Percentiles rank a stretch among this genome's conserved stretches.
Evolutionary conservation across 441 rosid species (phyloP).

Genomic region (Pelargonium fulgidum): DNA sequence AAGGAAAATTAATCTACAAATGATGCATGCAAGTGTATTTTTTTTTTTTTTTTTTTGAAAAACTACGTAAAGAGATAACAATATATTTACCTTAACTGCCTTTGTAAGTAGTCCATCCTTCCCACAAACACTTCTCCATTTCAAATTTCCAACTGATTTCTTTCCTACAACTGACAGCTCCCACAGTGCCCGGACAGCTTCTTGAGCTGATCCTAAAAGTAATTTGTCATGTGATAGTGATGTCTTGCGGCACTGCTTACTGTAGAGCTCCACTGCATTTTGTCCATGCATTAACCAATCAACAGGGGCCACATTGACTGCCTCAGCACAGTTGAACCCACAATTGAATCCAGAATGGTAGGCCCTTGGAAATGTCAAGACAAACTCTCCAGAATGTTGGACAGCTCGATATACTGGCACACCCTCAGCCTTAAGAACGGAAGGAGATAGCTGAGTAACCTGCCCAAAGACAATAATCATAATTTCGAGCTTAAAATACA

Average conservation of each 20-base stretch:
- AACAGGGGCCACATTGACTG: constrained; percentile 62
- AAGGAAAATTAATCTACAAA: background rate
- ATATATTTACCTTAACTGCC: constrained; percentile 47
- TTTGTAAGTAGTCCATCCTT: constrained; percentile 51
- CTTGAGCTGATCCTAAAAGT: constrained; percentile 54
- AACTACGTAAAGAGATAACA: too few species aligned
- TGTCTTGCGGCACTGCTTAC: constrained; percentile 40
- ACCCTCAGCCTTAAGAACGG: constrained; percentile 47
- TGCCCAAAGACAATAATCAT: constrained; percentile 23
- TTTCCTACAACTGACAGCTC: constrained; percentile 39
- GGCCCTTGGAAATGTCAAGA: constrained; percentile 68
- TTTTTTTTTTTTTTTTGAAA: too few species aligned
- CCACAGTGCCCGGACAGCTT: constrained; percentile 64
- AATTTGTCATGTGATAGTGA: constrained; percentile 64
- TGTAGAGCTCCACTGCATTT: constrained; percentile 47
- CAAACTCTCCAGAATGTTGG: constrained; percentile 71
- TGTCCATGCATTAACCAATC: constrained; percentile 78
- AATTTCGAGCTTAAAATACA: background rate
- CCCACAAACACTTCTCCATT: constrained; percentile 55
- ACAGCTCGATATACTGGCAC: constrained; percentile 58
- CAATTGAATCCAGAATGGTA: constrained; percentile 58
- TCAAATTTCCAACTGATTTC: constrained; percentile 30
- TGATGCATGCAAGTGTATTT: background rate
- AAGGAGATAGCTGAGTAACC: constrained; percentile 41
- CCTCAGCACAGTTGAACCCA: constrained; percentile 75